Evolutionary conservation across 805 yeast species (phyloP), one percentile per base, ranked within the genome.

Genomic region (Cyberlindnera sargentensis): DNA sequence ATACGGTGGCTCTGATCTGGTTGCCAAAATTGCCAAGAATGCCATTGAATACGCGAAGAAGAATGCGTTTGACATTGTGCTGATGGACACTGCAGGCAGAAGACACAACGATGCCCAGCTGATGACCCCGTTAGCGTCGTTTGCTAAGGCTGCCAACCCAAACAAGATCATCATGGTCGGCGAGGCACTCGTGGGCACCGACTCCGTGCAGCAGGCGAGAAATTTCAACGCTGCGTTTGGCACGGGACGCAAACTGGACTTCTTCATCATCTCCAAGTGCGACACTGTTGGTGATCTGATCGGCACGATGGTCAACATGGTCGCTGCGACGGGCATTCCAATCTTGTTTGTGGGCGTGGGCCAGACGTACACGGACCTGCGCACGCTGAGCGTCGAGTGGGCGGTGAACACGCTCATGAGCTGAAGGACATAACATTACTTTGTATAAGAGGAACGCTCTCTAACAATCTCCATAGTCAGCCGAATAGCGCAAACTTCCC

Each of bases 121-220:
- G 49, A 91, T 91, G 99, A 91, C 96, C 0, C 96, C 97, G 6
- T 68, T 91, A 51, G 95, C 89, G 53, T 87, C 91, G 44, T 91
- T 91, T 63, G 98, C 97, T 15, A 88, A 85, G 56, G 90, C 95
- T 40, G 98, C 98, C 3, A 75, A 87, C 40, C 99, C 98, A 1
- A 93, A 91, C 65, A 91, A 87, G 62, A 91, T 91, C 56, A 90
- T 91, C 58, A 93, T 93, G 98, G 99, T 91, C 20, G 98, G 97
- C 35, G 99, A 91, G 64, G 99, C 99, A 0, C 70, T 91, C 33
- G 98, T 91, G 2, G 99, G 99, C 15, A 90, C 98, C 0, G 99
- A 91, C 61, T 87, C 97, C 1, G 97, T 93, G 3, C 84, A 84
- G 63, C 99, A 91, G 63, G 98, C 98, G 0, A 78, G 78, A 41